Base-by-base conservation (phyloP, 129 eudicot species). In the Flaveria ramosissima region DNA sequence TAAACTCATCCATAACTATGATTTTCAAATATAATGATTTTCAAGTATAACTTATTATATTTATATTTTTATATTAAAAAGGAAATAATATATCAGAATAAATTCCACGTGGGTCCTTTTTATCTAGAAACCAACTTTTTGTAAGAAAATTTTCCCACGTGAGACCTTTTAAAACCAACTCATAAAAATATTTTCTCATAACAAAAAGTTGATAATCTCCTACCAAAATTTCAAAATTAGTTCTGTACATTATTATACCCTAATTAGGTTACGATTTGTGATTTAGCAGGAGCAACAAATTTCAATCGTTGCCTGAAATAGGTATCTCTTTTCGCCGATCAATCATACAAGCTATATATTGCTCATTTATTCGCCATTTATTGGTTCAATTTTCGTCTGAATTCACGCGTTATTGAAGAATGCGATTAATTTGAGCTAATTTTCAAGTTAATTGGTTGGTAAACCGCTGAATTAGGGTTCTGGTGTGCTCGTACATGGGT, bases 251-350 rank as follows among this genome's bases (percentile, higher is more conserved):
- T 16, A 74, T 61, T 16, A 74, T 61, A 69, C 75, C 81, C 81
- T 57, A 69, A 78, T 78, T 78, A 68, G 83, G 83, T 72, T 50
- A 39, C 65, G 56, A 52, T 55, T 77, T 51, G 60, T 64, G 60
- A 62, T 79, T 61, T 48, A 13, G 53, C 71, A 68, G 42, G 71
- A 61, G 23, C 81, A 68, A 67, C 71, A 53, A 76, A 71, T 61
- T 62, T 62, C 77, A 71, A 72, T 72, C 73, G 72, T 79, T 72
- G 73, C 71, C 78, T 68, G 36, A 63, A 16, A 79, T 63, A 71
- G 83, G 83, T 79, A 79, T 26, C 0, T 23, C 11, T 1, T 71
- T 71, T 46, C 32, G 9, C 5, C 60, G 21, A 62, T 61, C 72
- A 60, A 69, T 69, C 32, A 9, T 45, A 4, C 63, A 45, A 56